Base-by-base conservation (phyloP, 2,329 filamentous ascomycete species). In the Fusarium sp. region DNA sequence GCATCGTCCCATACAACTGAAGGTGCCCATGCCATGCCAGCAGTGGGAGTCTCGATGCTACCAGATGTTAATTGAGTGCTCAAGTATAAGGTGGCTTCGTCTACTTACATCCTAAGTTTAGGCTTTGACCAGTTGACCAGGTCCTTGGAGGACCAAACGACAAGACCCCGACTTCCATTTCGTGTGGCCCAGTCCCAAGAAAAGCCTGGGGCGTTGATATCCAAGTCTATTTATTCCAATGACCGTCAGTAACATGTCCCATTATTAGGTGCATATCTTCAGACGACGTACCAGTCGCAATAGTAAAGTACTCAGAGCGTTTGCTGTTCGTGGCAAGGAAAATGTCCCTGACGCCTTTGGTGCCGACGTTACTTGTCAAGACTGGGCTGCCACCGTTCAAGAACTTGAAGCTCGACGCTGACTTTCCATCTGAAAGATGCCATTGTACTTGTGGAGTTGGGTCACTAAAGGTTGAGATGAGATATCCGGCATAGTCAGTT, bases 11-110 rank as follows among this genome's bases (percentile, higher is more conserved):
- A 81, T 26, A 81, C 77, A 7, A 70, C 79, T 1, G 78, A 80
- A 1, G 79, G 79, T 0, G 79, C 79, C 79, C 78, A 81, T 3
- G 73, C 72, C 79, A 80, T 81, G 8, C 79, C 79, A 2, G 79
- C 78, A 2, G 77, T 79, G 2, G 70, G 74, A 0, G 57, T 60
- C 49, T 81, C 79, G 9, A 81, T 56, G 7, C 77, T 81, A 30
- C 4, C 4, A 72, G 18, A 6, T 19, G 11, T 71, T 5, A 69
- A 57, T 9, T 3, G 16, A 7, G 21, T 16, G 0, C 9, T 2
- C 2, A 12, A 4, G 14, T 7, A 5, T 3, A 14, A 30, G 6
- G 13, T n/a, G 9, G 6, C 2, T 2, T 7, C 12, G 0, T 3
- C 18, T 12, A 18, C 60, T 62, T 28, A 62, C 60, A 48, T 71